phyloP scores from a whole-genome alignment of 2,329 filamentous ascomycete species.

The Ceratocystis cacaofunesta region DNA sequence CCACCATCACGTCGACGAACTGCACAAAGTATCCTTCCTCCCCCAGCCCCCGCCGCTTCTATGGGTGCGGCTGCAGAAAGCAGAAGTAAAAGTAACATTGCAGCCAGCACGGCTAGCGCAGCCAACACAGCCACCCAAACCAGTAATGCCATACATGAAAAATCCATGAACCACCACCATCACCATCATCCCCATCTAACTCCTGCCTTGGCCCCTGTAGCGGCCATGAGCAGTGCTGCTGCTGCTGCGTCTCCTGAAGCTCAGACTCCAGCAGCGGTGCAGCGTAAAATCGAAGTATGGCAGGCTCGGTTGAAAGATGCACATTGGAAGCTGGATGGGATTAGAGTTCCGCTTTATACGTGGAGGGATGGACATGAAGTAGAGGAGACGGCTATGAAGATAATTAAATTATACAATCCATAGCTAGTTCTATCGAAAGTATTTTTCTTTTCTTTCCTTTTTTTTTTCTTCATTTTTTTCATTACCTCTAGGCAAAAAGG shows the following conservation, averaged over 20 bases:
- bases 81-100: background rate
- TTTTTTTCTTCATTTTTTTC: too few species aligned
- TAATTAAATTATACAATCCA: conserved; percentile 1
- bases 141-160: too few species aligned
- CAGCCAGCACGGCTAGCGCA: too few species aligned
- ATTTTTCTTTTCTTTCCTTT: background rate
- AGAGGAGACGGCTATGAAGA: conserved; percentile 44
- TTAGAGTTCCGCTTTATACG: conserved; percentile 53
- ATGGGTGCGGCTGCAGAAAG: background rate
- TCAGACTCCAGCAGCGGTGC: conserved; percentile 6
- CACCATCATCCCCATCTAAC: conserved; percentile 25
- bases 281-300: conserved; percentile 14
- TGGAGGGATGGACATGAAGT: conserved; percentile 64
- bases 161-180: background rate
- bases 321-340: conserved; percentile 35
- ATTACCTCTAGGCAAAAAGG: too few species aligned
- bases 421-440: background rate
- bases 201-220: conserved; percentile 63
- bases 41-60: conserved; percentile 1
- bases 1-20: conserved; percentile 25
- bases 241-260: conserved; percentile 38
- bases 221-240: conserved; percentile 48
- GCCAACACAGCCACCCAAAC: background rate
- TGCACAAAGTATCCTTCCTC: conserved; percentile 9
- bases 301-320: conserved; percentile 7